These are phyloP conservation scores for Ceratopteris richardii DNA, from an alignment of 75 land plant species.

Conservation along the genomic window DNA sequence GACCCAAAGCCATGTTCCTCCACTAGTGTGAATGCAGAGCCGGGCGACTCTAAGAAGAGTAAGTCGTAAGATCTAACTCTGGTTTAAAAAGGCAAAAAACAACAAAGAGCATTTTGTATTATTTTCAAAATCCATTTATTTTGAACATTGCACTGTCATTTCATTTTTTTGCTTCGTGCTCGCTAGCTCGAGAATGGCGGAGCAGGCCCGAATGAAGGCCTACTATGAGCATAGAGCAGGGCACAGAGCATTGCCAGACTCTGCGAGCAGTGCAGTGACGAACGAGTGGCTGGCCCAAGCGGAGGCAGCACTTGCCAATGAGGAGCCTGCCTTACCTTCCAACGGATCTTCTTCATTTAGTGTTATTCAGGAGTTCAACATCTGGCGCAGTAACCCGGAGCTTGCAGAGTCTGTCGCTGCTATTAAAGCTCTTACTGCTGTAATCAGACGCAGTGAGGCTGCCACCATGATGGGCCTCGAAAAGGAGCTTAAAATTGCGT, in stretches of 20 bases:
- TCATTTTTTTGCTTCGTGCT: no score
- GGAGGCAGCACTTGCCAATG: conserved; percentile 33
- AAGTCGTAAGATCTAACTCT: no score
- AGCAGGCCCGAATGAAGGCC: no score
- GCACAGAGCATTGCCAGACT: conserved; percentile 23
- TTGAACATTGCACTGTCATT: no score
- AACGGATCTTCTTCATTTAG: conserved; percentile 25
- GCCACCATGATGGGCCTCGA: conserved; percentile 99
- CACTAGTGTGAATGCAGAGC: no score
- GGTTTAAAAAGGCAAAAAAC: no score
- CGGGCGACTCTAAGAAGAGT: no score
- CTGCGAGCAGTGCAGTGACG: conserved; percentile 37
- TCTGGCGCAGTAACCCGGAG: conserved; percentile 84
- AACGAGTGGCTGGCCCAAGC: conserved; percentile 81
- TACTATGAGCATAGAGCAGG: conserved; percentile 60
- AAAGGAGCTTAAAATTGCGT: conserved; percentile 80
- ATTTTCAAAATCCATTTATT: no score
- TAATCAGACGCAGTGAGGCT: conserved; percentile 68
- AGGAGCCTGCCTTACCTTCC: neutral
- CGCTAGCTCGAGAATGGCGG: no score
- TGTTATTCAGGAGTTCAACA: conserved; percentile 88
- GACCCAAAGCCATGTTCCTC: no score
- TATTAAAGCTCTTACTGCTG: conserved; percentile 77
- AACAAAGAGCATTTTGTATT: no score
- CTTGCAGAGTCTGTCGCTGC: conserved; percentile 98